A percentile compares a stretch with the other conserved stretches of the same genome.
phyloP scores from a whole-genome alignment of 257 asterid species.

The Nicotiana attenuata region DNA sequence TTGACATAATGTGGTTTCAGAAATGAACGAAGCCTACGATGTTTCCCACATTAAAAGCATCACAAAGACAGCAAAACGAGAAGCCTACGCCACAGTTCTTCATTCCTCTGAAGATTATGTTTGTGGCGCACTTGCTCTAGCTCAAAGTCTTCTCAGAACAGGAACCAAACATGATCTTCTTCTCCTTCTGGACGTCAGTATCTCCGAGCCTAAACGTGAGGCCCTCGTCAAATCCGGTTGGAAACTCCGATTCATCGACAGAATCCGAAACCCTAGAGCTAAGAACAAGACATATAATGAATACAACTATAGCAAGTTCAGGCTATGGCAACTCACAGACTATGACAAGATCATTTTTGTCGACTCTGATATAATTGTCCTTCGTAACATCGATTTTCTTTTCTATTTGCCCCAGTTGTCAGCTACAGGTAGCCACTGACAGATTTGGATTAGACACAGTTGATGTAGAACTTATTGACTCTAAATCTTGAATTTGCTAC shows the following conservation, averaged over 20 bases:
- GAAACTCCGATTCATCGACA: constrained; percentile 52
- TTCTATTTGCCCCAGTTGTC: constrained; percentile 73
- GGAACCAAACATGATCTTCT: constrained; percentile 49
- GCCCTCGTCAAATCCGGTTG: constrained; percentile 62
- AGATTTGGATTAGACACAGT: neutral
- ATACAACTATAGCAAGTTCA: neutral
- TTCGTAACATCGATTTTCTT: constrained; percentile 54
- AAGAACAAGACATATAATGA: neutral
- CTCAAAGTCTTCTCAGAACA: constrained; percentile 52
- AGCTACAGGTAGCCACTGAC: constrained; percentile 58
- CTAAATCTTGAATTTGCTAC: neutral
- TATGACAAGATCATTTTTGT: constrained; percentile 61
- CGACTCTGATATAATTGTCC: constrained; percentile 58
- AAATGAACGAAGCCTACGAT: constrained; percentile 35
- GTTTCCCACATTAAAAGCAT: constrained; percentile 26
- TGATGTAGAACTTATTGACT: neutral
- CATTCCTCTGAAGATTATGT: constrained; percentile 60
- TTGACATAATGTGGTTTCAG: neutral
- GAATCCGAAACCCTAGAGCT: constrained; percentile 59
- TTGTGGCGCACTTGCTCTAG: constrained; percentile 62
- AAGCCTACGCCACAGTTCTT: constrained; percentile 66
- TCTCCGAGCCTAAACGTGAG: constrained; percentile 37
- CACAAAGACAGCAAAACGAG: constrained; percentile 18
- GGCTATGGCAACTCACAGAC: neutral
- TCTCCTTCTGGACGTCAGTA: constrained; percentile 57